Conservation (phyloP, 129 eudicot genomes). For the Silybum marianum region DNA sequence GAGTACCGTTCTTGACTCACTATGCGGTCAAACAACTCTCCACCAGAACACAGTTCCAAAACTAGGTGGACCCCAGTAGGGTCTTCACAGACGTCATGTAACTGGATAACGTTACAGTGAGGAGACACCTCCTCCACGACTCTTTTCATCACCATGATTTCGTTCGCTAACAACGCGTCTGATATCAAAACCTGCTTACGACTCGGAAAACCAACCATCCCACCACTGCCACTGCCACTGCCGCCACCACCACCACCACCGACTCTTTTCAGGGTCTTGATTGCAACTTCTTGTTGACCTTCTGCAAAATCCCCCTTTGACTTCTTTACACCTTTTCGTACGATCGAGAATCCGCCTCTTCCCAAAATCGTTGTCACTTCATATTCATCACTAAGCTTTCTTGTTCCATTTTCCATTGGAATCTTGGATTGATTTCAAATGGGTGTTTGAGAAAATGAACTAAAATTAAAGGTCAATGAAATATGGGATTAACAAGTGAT, state of each 20-base stretch:
- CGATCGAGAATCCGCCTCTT: conserved; percentile 84
- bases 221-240: background rate
- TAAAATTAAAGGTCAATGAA: conserved; percentile 33
- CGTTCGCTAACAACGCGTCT: conserved; percentile 73
- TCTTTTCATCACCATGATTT: conserved; percentile 72
- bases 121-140: conserved; percentile 84
- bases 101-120: conserved; percentile 67
- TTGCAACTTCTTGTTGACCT: conserved; percentile 49
- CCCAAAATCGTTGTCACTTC: conserved; percentile 71
- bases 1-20: conserved; percentile 66
- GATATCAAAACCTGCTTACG: conserved; percentile 55
- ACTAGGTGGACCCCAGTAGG: conserved; percentile 64
- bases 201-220: conserved; percentile 33
- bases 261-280: conserved; percentile 70
- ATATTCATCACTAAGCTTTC: conserved; percentile 62
- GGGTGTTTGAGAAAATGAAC: conserved; percentile 17
- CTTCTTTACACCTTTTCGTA: conserved; percentile 58
- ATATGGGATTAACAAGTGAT: conserved; percentile 22
- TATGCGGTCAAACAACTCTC: conserved; percentile 80
- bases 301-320: conserved; percentile 20
- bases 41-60: conserved; percentile 75
- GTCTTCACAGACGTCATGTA: conserved; percentile 78
- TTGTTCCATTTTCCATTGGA: conserved; percentile 65
- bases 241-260: conserved; percentile 26
- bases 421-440: conserved; percentile 8